phyloP scores from a whole-genome alignment of 371 early-diverging fungal genomes.

The Batkoa obscura region DNA sequence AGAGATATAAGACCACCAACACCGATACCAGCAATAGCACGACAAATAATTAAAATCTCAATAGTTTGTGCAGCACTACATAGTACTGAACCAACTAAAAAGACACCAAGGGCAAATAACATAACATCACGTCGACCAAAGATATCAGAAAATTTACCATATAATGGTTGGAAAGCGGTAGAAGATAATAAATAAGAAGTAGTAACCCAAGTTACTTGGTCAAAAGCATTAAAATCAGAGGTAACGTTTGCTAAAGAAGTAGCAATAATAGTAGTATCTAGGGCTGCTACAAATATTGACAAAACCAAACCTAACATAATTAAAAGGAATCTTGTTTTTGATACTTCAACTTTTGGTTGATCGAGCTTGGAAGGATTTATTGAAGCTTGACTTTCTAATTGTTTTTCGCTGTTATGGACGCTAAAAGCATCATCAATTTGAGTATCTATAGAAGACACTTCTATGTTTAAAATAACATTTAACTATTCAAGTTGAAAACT shows the following conservation, averaged over 20 bases:
- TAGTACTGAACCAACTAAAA: slow-evolving; percentile 30
- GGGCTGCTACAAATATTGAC: slow-evolving; percentile 34
- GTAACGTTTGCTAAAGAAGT: slow-evolving; percentile 57
- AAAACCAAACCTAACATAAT: slow-evolving; percentile 14
- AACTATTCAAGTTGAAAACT: no score
- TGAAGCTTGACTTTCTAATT: no score
- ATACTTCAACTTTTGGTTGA: no score
- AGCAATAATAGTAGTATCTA: slow-evolving; percentile 63
- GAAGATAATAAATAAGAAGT: slow-evolving; percentile 53
- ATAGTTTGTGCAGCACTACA: slow-evolving; percentile 33
- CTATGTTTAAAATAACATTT: no score
- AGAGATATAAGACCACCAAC: slow-evolving; percentile 54
- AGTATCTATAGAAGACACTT: no score
- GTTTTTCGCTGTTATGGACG: no score
- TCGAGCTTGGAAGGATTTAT: no score
- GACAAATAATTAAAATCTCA: slow-evolving; percentile 39
- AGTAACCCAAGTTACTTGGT: slow-evolving; percentile 47
- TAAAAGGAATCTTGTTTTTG: not conserved
- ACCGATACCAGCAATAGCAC: slow-evolving; percentile 60
- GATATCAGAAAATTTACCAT: slow-evolving; percentile 31
- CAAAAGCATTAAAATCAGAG: slow-evolving; percentile 42
- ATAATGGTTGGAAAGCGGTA: slow-evolving; percentile 58
- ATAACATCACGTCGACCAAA: slow-evolving; percentile 43
- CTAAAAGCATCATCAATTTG: no score
- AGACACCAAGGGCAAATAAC: slow-evolving; percentile 28